phyloP scores from a whole-genome alignment of 2,329 filamentous ascomycete genomes.

The Botrytis hyacinthi region DNA sequence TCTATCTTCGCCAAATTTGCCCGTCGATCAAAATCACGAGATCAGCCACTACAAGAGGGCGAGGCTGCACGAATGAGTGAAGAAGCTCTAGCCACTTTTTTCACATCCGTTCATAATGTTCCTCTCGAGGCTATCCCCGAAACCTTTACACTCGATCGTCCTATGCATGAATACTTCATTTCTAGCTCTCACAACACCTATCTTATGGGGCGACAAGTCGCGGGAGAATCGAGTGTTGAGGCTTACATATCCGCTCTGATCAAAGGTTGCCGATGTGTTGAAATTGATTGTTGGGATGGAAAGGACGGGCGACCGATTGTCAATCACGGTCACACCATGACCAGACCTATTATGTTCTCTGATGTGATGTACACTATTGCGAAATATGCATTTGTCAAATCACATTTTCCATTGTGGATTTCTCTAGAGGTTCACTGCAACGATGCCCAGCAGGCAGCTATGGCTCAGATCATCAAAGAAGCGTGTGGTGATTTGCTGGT shows the following conservation, averaged over 20 bases:
- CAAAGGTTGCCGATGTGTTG: constrained; percentile 88
- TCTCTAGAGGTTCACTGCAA: constrained; percentile 96
- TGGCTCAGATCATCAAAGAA: constrained; percentile 86
- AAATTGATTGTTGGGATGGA: constrained; percentile 98
- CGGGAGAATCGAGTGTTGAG: constrained; percentile 87
- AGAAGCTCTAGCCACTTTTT: constrained; percentile 72
- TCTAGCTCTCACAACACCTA: constrained; percentile 99
- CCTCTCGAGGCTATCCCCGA: constrained; percentile 61
- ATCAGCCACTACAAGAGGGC: constrained; percentile 42
- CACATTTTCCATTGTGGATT: constrained; percentile 86
- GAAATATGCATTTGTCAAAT: constrained; percentile 87
- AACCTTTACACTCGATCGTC: constrained; percentile 68
- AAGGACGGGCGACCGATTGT: constrained; percentile 78
- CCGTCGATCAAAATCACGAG: constrained; percentile 54
- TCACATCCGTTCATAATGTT: constrained; percentile 72
- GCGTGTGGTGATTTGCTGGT: constrained; percentile 80
- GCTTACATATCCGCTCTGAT: constrained; percentile 88
- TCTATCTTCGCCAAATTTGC: constrained; percentile 68
- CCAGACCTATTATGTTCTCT: constrained; percentile 81
- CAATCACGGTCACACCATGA: constrained; percentile 86
- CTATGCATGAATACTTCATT: constrained; percentile 95
- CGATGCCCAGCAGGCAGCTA: constrained; percentile 74
- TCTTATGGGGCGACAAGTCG: constrained; percentile 84
- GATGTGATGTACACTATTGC: constrained; percentile 93
- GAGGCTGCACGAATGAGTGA: constrained; percentile 67